Evolutionary conservation across 495 filamentous ascomycete genomes (phyloP), one percentile per base, ranked within the genome.

Genomic region (Glarea lozoyensis): DNA sequence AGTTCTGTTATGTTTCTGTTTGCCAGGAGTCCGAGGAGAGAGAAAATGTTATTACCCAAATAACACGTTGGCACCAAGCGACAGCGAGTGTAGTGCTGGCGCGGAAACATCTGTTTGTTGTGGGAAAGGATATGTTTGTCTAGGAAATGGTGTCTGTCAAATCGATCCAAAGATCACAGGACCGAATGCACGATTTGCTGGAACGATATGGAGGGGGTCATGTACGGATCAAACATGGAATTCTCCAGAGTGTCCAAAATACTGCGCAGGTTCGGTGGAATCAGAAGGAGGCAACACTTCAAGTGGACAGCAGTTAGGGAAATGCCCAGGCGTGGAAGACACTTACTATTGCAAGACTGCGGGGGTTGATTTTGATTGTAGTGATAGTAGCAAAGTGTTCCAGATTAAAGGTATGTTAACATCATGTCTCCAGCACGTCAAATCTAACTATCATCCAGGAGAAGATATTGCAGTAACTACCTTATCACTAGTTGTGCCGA

Each of bases 141-240:
- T 57, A 6, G 35, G 42, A 32, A 46, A 51, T 30, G 25, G 37
- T 7, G 32, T 57, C 22, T 57, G 51, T 35, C 22, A 49, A 42
- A 36, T 45, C 24, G 54, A 43, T 6, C 46, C 38, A 0, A n/a
- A n/a, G n/a, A n/a, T n/a, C n/a, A 35, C 36, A 7, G 51, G 46
- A 43, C 31, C 43, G 15, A 25, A 47, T 21, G 44, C 40, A 37
- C 18, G 40, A 3, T 41, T 35, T 6, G 43, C 38, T 3, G 37
- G 18, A 12, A 23, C 37, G 6, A 54, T 24, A 25, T 51, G 46
- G 1, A 41, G 55, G 23, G 55, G 55, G 1, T 40, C 45, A n/a
- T 57, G 55, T 35, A 57, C 55, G 6, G 55, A 57, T 39, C 16
- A 52, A 43, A 44, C 27, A 1, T 57, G 47, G 47, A 21, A 45